phyloP scores from a whole-genome alignment of 2,329 filamentous ascomycete species.

The Zymoseptoria brevis region DNA sequence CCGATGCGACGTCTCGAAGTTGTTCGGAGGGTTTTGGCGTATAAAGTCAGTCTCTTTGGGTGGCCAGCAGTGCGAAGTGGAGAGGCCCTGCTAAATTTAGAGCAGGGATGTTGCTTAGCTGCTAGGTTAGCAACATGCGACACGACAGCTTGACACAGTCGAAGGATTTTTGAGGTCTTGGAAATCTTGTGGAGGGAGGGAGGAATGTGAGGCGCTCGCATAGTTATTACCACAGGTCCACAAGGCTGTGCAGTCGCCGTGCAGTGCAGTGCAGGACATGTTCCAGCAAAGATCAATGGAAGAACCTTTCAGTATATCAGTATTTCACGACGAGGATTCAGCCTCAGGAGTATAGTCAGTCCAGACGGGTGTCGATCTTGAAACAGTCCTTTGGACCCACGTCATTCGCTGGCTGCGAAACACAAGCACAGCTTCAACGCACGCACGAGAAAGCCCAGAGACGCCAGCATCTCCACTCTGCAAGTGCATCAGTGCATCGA shows the following conservation, averaged over 20 bases:
- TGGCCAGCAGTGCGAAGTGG: background rate
- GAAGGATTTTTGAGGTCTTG: too few species aligned
- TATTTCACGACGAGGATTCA: too few species aligned
- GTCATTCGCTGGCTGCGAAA: background rate
- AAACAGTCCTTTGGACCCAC: background rate
- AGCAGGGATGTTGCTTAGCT: background rate
- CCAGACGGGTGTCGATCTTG: background rate
- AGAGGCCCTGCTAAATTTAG: background rate
- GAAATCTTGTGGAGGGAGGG: too few species aligned
- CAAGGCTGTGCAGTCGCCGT: too few species aligned
- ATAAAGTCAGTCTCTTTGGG: background rate
- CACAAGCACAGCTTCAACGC: background rate
- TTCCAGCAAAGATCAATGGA: background rate
- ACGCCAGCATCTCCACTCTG: background rate
- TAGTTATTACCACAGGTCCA: too few species aligned
- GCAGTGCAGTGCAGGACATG: too few species aligned
- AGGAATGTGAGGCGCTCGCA: background rate
- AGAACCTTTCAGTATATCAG: background rate
- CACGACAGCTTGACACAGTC: background rate
- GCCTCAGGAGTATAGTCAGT: too few species aligned
- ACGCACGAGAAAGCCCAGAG: background rate
- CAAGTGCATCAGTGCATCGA: background rate
- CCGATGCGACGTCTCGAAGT: background rate
- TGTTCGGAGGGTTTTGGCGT: background rate
- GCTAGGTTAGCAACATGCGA: background rate